These are phyloP conservation scores for Diaporthe nobilis DNA, from an alignment of 2,329 filamentous ascomycete species.

Conservation along the genomic window DNA sequence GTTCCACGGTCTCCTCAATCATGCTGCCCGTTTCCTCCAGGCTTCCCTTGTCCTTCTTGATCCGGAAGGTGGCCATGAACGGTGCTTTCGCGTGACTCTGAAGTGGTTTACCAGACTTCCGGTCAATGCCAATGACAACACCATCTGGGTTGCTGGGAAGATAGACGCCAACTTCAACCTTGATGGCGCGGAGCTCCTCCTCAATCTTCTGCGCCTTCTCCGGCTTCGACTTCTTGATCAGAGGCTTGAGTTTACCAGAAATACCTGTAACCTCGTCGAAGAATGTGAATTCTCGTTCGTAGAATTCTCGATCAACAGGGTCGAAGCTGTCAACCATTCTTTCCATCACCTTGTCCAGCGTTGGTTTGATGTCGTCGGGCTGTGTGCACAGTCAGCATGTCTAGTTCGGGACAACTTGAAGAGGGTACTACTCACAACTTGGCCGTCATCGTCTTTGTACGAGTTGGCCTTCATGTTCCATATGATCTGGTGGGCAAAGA, in stretches of 20 bases:
- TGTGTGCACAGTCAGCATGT: constrained; percentile 52
- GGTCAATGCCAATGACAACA: constrained; percentile 96
- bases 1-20: constrained; percentile 62
- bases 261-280: constrained; percentile 97
- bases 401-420: neutral
- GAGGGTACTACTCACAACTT: constrained; percentile 67
- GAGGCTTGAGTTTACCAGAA: constrained; percentile 94
- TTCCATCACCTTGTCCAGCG: constrained; percentile 89
- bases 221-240: constrained; percentile 91
- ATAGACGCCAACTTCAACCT: constrained; percentile 97
- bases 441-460: constrained; percentile 95
- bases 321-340: constrained; percentile 89
- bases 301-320: constrained; percentile 84
- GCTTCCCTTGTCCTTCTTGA: constrained; percentile 80
- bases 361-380: constrained; percentile 94
- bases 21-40: constrained; percentile 67
- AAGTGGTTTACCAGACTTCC: constrained; percentile 96
- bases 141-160: constrained; percentile 97
- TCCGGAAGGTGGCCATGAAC: constrained; percentile 99
- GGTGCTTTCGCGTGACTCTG: constrained; percentile 99
- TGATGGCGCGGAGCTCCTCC: constrained; percentile 96
- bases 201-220: constrained; percentile 99
- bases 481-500: constrained; percentile 99
- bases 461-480: constrained; percentile 99
- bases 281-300: constrained; percentile 96